A percentile compares a stretch with the other conserved stretches of the same genome.
These are phyloP conservation scores for Pichia cabralensis DNA, from an alignment of 805 yeast genomes.

Conservation along the genomic window DNA sequence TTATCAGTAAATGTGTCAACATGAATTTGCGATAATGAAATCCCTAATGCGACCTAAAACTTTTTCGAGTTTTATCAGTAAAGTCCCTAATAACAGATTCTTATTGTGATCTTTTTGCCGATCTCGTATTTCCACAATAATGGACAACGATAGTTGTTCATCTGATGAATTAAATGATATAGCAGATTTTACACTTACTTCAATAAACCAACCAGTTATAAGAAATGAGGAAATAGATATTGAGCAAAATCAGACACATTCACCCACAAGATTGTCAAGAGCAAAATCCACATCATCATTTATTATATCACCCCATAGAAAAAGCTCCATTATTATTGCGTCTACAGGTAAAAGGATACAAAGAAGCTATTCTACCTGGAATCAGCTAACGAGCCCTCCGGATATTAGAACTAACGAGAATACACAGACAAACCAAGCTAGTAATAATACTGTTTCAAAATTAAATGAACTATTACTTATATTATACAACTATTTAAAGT, in stretches of 20 bases:
- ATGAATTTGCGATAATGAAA: too few species aligned
- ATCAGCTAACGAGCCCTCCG: conserved; percentile 9
- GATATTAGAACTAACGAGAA: conserved; percentile 5
- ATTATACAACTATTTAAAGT: neutral
- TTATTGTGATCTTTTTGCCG: neutral
- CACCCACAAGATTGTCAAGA: neutral
- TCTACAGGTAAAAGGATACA: conserved; percentile 31
- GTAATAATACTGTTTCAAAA: neutral
- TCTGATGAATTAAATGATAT: neutral
- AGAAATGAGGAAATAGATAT: neutral
- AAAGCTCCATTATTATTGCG: conserved; percentile 34
- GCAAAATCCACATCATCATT: conserved; percentile 13
- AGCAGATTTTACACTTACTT: conserved; percentile 7
- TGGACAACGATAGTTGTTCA: too few species aligned
- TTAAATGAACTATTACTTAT: too few species aligned
- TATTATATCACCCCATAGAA: conserved; percentile 13
- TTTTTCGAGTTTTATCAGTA: too few species aligned
- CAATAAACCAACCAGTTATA: neutral
- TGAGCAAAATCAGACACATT: too few species aligned
- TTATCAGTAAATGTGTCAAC: too few species aligned
- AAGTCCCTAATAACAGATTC: too few species aligned
- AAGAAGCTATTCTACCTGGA: conserved; percentile 23
- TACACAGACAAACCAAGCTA: neutral
- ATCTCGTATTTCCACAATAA: too few species aligned
- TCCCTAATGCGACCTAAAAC: too few species aligned